Evolutionary conservation across 2,329 filamentous ascomycete genomes (phyloP).

Genomic region (Aspergillus aculeatinus): DNA sequence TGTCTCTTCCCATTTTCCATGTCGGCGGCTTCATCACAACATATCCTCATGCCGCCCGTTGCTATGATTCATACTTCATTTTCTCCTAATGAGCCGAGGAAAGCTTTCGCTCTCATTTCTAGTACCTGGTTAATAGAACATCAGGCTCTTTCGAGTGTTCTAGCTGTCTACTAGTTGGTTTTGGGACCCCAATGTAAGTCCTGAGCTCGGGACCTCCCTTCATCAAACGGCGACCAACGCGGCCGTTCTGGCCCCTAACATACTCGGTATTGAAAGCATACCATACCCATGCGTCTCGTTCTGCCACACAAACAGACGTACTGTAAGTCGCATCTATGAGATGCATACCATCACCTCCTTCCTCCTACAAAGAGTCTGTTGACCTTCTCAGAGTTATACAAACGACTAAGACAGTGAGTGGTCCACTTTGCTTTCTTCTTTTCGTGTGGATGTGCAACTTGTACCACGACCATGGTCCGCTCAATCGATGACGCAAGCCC

Average conservation of each 20-base stretch:
- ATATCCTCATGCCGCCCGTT: background rate
- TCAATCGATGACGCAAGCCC: background rate
- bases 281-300: background rate
- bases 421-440: background rate
- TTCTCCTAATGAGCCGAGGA: background rate
- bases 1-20: background rate
- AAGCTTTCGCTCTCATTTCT: background rate
- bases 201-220: background rate
- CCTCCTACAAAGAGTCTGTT: background rate
- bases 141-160: background rate
- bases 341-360: no score
- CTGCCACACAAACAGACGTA: background rate
- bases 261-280: background rate
- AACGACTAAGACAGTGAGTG: background rate
- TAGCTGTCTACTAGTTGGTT: background rate
- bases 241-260: background rate
- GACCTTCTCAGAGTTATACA: background rate
- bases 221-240: background rate
- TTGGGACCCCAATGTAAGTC: background rate
- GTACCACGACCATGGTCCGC: background rate
- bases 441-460: background rate
- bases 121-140: background rate
- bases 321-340: background rate
- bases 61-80: background rate
- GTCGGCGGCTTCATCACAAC: background rate